phyloP scores from a whole-genome alignment of 495 filamentous ascomycete species.

The Cudoniella acicularis region DNA sequence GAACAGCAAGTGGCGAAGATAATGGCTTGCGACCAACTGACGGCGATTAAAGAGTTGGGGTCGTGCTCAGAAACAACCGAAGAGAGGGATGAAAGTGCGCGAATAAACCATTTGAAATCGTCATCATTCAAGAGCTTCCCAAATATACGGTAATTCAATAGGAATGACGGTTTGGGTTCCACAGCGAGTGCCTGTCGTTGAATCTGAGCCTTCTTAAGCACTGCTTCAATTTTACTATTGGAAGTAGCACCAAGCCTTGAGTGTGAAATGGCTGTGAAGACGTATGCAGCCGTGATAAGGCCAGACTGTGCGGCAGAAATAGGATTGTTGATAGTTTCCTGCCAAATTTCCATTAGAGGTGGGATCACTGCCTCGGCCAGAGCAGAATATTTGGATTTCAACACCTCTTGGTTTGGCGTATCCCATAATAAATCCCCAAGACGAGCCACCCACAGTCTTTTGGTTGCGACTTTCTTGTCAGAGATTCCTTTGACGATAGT shows the following conservation, averaged over 20 bases:
- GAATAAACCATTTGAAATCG: conserved; percentile 72
- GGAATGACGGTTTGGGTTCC: conserved; percentile 75
- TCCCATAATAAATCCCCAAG: conserved; percentile 69
- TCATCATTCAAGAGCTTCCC: conserved; percentile 67
- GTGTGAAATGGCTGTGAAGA: conserved; percentile 59
- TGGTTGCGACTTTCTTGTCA: conserved; percentile 77
- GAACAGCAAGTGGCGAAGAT: conserved; percentile 71
- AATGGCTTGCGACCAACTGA: conserved; percentile 76
- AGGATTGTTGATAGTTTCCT: conserved; percentile 74
- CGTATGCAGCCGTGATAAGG: conserved; percentile 67
- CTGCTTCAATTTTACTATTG: conserved; percentile 36
- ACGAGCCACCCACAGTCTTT: conserved; percentile 76
- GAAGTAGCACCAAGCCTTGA: conserved; percentile 40
- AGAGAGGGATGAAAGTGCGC: conserved; percentile 62
- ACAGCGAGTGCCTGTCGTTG: conserved; percentile 57
- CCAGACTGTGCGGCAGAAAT: conserved; percentile 72
- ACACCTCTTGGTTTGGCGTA: conserved; percentile 38
- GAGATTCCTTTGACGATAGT: conserved; percentile 73
- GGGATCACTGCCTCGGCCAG: conserved; percentile 58
- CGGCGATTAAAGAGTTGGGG: conserved; percentile 31
- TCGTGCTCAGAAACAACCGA: conserved; percentile 34
- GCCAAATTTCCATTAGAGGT: conserved; percentile 68
- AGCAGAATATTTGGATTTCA: conserved; percentile 41
- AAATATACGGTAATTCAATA: conserved; percentile 80
- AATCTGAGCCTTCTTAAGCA: conserved; percentile 57